Evolutionary conservation across 371 early-diverging fungal genomes (phyloP), one percentile per base, ranked within the genome.

Genomic region (Rhizopus sp.): DNA sequence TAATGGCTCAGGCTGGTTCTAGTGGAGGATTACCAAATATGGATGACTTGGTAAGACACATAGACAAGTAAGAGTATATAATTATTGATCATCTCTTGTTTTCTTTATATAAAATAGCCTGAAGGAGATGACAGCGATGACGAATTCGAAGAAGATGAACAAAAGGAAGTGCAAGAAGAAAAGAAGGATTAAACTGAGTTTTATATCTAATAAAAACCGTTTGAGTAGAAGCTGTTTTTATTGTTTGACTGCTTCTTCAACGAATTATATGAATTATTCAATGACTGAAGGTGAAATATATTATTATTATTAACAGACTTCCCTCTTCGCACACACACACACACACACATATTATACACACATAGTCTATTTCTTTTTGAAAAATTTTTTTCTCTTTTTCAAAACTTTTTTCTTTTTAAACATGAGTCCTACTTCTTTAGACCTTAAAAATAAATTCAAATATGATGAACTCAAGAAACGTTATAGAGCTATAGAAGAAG

Each of bases 391-490:
- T 39, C 33, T 37, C 33, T 32, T 53, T 39, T 38, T 47, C 10
- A 17, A 23, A 30, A 23, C n/a, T 55, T 48, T 37, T 55, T 55
- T 31, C 5, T 13, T 38, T 46, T 23, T 37, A 37, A 7, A 37
- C 7, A 37, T 37, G 38, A 37, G 13, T 37, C 2, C 38, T 37
- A 37, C 13, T 37, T 47, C 16, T 15, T 34, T 15, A 59, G 59
- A 59, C 16, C 31, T 61, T 51, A 68, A 69, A 45, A 70, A 77
- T 53, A 78, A 66, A 50, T 62, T 69, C 31, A 83, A 84, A 57
- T 83, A 84, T 55, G 82, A 73, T 54, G 81, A 84, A 32, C 74
- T 86, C 13, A 86, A 82, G 61, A 81, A 77, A 59, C 74, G 82
- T 59, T 81, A 77, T 55, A 73, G 80, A 38, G 77, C 77, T 45